Conservation (phyloP, 805 yeast genomes). For the Cyberlindnera mycetangii region DNA sequence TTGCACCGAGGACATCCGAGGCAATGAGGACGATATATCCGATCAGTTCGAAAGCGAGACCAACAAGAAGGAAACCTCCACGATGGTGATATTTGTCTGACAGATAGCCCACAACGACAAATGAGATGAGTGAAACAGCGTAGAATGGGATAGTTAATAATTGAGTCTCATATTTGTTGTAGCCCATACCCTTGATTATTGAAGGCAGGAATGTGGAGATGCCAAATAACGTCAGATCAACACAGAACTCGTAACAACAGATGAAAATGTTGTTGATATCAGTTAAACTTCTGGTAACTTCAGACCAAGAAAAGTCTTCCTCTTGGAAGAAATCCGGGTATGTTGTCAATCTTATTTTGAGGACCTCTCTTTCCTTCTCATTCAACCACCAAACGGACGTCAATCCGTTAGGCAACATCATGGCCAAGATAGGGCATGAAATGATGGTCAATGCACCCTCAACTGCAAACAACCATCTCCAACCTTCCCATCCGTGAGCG, state of each 20-base stretch:
- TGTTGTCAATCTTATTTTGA: slow-evolving; percentile 33
- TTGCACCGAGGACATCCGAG: slow-evolving; percentile 32
- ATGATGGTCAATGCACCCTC: slow-evolving; percentile 46
- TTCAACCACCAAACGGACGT: slow-evolving; percentile 39
- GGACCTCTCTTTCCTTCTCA: slow-evolving; percentile 37
- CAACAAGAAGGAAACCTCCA: slow-evolving; percentile 36
- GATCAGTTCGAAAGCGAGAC: slow-evolving; percentile 31
- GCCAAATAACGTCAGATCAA: slow-evolving; percentile 41
- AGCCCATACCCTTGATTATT: slow-evolving; percentile 42
- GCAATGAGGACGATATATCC: slow-evolving; percentile 35
- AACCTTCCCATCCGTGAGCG: slow-evolving; percentile 40
- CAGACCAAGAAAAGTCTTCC: slow-evolving; percentile 35
- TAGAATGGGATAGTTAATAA: slow-evolving; percentile 44
- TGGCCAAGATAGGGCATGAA: slow-evolving; percentile 33
- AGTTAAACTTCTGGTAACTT: slow-evolving; percentile 34
- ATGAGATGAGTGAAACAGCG: slow-evolving; percentile 32
- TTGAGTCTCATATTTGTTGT: slow-evolving; percentile 39
- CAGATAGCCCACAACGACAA: slow-evolving; percentile 31
- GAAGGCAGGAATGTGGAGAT: slow-evolving; percentile 45
- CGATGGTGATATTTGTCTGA: slow-evolving; percentile 32
- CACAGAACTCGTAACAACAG: slow-evolving; percentile 43
- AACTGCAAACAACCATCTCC: slow-evolving; percentile 50
- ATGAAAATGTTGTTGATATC: slow-evolving; percentile 38
- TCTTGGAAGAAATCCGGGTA: slow-evolving; percentile 37
- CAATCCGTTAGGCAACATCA: slow-evolving; percentile 39